Evolutionary conservation across 2,329 filamentous ascomycete genomes (phyloP), one percentile per base, ranked within the genome.

Genomic region (Diplocarpon mali): DNA sequence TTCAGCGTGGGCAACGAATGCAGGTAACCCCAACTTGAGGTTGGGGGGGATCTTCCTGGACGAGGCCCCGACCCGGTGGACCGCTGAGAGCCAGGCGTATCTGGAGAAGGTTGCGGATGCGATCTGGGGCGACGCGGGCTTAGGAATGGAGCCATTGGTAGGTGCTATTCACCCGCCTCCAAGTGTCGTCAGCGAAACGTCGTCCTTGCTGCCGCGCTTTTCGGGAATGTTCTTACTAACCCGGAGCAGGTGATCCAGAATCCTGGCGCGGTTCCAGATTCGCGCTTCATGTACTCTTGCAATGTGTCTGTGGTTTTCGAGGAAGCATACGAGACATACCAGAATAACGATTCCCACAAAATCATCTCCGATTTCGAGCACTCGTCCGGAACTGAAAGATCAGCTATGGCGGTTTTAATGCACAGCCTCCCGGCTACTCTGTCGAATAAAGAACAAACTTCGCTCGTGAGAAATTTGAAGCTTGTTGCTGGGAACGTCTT

Each of bases 31-130:
- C 11, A 60, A 60, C 29, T 54, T 71, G 27, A 60, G 64, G 10
- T 61, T 71, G 56, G 59, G 59, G 44, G 67, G 67, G 17, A 69
- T 71, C 46, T 70, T 71, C 52, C 65, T 70, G 43, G 68, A 70
- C 46, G 67, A 71, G 55, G 67, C 64, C 35, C 66, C 66, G 9
- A 59, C 64, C 39, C 43, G 60, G 48, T 67, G 64, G 53, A 56
- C 60, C 48, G 48, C 47, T 40, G 46, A 51, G 29, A 51, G 57
- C 16, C 52, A 60, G 44, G 51, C 51, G 39, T 68, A 64, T 50
- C 54, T 66, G 15, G 50, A 61, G 44, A 57, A 59, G 10, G 42
- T 67, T 30, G 62, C 58, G 5, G 46, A 52, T 30, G 50, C 62
- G 10, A 62, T 65, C 35, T 63, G 59, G 47, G 47, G 46, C 7